phyloP scores from a whole-genome alignment of 2,329 filamentous ascomycete species.

The Trichoderma harzianum region DNA sequence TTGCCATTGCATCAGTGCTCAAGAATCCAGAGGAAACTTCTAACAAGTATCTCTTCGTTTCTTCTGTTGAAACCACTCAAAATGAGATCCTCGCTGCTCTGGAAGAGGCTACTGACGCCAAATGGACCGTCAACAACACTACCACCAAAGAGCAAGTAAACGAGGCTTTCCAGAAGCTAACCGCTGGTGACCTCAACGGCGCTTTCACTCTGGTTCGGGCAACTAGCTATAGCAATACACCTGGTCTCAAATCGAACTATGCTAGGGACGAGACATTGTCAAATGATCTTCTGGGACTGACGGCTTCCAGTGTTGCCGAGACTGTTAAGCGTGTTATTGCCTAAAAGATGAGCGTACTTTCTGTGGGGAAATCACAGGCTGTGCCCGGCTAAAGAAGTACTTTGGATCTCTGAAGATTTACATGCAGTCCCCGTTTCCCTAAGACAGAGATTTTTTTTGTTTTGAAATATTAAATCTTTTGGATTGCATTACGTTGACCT shows the following conservation, averaged over 20 bases:
- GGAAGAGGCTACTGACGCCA: slow-evolving; percentile 18
- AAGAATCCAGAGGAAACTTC: slow-evolving; percentile 43
- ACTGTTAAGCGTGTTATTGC: background rate
- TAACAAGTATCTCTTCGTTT: slow-evolving; percentile 52
- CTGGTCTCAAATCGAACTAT: slow-evolving; percentile 20
- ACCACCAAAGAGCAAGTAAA: slow-evolving; percentile 20
- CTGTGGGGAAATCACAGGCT: background rate
- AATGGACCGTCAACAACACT: slow-evolving; percentile 17
- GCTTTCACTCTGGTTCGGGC: slow-evolving; percentile 20
- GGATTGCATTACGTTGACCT: background rate
- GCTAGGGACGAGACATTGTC: slow-evolving; percentile 17
- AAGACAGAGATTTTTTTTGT: background rate
- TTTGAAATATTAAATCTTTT: background rate
- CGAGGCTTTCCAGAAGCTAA: slow-evolving; percentile 8
- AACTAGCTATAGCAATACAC: slow-evolving; percentile 14
- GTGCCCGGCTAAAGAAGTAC: background rate
- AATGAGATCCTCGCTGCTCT: slow-evolving; percentile 28
- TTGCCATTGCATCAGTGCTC: slow-evolving; percentile 47
- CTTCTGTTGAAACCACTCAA: slow-evolving; percentile 48
- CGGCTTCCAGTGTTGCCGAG: background rate
- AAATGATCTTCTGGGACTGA: slow-evolving; percentile 14
- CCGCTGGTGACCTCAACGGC: slow-evolving; percentile 17
- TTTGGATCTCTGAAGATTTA: background rate
- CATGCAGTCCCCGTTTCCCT: background rate
- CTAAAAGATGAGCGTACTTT: background rate